Conservation (phyloP, 2,329 filamentous ascomycete genomes). For the Beauveria sp. region DNA sequence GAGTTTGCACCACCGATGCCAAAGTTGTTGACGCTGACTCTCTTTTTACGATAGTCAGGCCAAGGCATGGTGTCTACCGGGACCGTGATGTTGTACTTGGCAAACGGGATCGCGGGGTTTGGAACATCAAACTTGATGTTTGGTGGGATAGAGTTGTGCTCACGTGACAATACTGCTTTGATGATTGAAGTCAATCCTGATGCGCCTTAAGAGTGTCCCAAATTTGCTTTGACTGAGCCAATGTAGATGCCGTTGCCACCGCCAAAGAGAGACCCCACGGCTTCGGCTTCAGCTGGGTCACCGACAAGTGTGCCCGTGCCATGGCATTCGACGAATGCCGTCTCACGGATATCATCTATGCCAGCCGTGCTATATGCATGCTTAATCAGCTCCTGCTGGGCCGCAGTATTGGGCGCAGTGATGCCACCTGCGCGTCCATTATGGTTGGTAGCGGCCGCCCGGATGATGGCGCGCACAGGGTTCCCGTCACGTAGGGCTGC, state of each 20-base stretch:
- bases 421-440: constrained; percentile 35
- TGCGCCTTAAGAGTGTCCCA: constrained; percentile 31
- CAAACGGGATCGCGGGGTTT: constrained; percentile 15
- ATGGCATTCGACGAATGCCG: constrained; percentile 31
- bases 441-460: constrained; percentile 23
- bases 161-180: constrained; percentile 21
- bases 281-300: constrained; percentile 33
- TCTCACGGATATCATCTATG: constrained; percentile 17
- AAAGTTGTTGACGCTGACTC: constrained; percentile 17
- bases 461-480: constrained; percentile 28
- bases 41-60: background rate
- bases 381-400: constrained; percentile 33
- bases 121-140: constrained; percentile 15
- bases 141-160: constrained; percentile 13
- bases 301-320: constrained; percentile 38
- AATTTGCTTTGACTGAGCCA: constrained; percentile 30
- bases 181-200: constrained; percentile 25
- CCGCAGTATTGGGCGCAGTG: constrained; percentile 27
- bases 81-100: background rate
- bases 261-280: constrained; percentile 27
- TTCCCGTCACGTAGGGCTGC: constrained; percentile 38
- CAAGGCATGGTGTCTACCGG: background rate
- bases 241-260: constrained; percentile 19
- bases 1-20: constrained; percentile 16
- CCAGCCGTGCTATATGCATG: constrained; percentile 27